Percentiles rank a stretch among this genome's conserved stretches.
Evolutionary conservation across 2,329 filamentous ascomycete species (phyloP).

Genomic region (Huntiella omanensis): DNA sequence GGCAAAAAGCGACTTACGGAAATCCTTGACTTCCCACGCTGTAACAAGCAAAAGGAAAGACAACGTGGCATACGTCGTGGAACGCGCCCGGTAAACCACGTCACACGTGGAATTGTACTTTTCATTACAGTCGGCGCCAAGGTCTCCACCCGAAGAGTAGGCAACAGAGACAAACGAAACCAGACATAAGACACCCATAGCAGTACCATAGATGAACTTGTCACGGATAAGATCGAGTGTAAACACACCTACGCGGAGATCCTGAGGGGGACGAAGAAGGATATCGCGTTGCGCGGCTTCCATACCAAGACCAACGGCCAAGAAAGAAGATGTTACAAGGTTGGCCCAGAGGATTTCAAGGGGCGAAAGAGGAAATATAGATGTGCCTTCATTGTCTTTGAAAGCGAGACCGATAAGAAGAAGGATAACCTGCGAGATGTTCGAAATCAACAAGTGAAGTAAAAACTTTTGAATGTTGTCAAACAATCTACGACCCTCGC

Average conservation of each 20-base stretch:
- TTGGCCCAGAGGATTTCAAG: conserved; percentile 64
- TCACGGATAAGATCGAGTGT: conserved; percentile 45
- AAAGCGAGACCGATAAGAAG: conserved; percentile 52
- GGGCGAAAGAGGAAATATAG: conserved; percentile 52
- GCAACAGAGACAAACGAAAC: conserved; percentile 40
- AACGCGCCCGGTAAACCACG: conserved; percentile 44
- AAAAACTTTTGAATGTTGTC: conserved; percentile 53
- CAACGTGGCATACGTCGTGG: conserved; percentile 49
- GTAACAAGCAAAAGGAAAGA: conserved; percentile 50
- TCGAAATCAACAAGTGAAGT: conserved; percentile 48
- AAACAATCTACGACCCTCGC: conserved; percentile 50
- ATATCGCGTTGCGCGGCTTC: conserved; percentile 52
- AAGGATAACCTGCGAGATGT: conserved; percentile 50
- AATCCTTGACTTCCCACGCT: conserved; percentile 57
- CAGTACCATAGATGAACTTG: conserved; percentile 46
- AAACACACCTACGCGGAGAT: conserved; percentile 40
- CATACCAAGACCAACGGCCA: conserved; percentile 53
- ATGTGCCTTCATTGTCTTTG: conserved; percentile 37
- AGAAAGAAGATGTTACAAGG: conserved; percentile 51
- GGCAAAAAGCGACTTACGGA: conserved; percentile 48
- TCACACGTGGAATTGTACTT: conserved; percentile 29
- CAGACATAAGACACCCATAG: conserved; percentile 43
- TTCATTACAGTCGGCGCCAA: conserved; percentile 41
- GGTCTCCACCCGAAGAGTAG: conserved; percentile 28
- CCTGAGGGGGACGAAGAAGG: conserved; percentile 44